Base-by-base conservation (phyloP, 1,284 basidiomycete genomes). In the Sporisorium scitamineum region DNA sequence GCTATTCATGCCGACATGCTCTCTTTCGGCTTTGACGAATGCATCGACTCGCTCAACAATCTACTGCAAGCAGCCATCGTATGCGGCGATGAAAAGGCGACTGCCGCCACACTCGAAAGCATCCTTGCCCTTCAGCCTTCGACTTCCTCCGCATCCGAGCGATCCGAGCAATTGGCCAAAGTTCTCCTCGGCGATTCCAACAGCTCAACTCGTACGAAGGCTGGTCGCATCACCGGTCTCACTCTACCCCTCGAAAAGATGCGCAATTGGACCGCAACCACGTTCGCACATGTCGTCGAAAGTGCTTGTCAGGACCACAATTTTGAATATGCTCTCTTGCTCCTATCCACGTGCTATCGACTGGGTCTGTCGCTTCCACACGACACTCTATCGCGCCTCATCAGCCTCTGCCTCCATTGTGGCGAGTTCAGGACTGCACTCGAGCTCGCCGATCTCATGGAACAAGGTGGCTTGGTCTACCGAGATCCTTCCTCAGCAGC, bases 211-310 rank as follows among this genome's bases (percentile, higher is more conserved):
- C 24, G 32, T 1, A 14, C 48, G n/a, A 58, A 32, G 10, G 26
- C 54, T 10, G 22, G 20, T 32, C 44, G 16, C 22, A n/a, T 26
- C n/a, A 11, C 39, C 14, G 50, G 32, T 1, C 22, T 65, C 41
- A 61, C 52, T 1, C 24, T 76, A n/a, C 61, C 73, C 31, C 5
- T 44, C 8, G 41, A 64, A 20, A 56, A 50, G 39, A 62, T 48
- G 48, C 61, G 61, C 37, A 75, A 78, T 20, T 81, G 78, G 78
- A 78, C 76, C n/a, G 54, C 69, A 2, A 32, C 60, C 8, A 83
- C 80, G 2, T 79, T 76, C 45, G 57, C 68, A 24, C 69, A 67
- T 22, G 48, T 80, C 48, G 26, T 82, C 16, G 60, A 69, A 5
- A 57, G 65, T 27, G 79, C 78, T 22, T 66, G 61, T 13, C 63